Conservation (phyloP, 1,284 basidiomycete species). For the Ustilago loliicola region DNA sequence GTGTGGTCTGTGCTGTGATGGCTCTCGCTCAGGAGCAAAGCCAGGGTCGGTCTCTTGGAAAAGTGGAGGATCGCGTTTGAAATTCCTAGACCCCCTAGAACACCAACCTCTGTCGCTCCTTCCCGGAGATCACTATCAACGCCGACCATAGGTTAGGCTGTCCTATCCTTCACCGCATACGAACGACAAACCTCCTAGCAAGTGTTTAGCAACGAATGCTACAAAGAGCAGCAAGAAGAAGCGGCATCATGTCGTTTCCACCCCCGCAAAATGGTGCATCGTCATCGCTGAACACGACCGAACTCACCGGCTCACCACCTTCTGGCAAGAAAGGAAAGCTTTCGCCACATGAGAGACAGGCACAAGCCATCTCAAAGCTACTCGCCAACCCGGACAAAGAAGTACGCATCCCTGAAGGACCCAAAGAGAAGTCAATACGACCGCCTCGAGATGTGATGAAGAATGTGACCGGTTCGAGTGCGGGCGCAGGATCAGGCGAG, state of each 20-base stretch:
- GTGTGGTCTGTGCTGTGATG: slow-evolving; percentile 27
- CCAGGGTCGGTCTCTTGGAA: too few species aligned
- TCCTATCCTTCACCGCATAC: not conserved
- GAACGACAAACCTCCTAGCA: not conserved
- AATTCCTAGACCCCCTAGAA: not conserved
- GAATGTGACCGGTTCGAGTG: slow-evolving; percentile 73
- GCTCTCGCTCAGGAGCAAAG: not conserved
- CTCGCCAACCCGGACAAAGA: slow-evolving; percentile 61
- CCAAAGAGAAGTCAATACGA: slow-evolving; percentile 54
- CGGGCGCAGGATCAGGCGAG: slow-evolving; percentile 70
- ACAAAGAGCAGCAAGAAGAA: not conserved
- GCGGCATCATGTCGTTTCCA: slow-evolving; percentile 25
- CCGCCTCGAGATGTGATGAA: slow-evolving; percentile 79
- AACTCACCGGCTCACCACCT: slow-evolving; percentile 5
- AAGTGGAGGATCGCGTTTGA: slow-evolving; percentile 2
- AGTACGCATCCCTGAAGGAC: slow-evolving; percentile 51
- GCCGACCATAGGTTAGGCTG: not conserved
- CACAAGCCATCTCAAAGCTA: slow-evolving; percentile 58
- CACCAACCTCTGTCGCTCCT: not conserved
- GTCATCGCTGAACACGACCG: slow-evolving; percentile 19
- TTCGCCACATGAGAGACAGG: slow-evolving; percentile 62
- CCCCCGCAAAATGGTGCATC: slow-evolving; percentile 19
- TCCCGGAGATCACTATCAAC: not conserved
- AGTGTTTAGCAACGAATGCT: not conserved
- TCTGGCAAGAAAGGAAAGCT: slow-evolving; percentile 38